A percentile compares a stretch with the other conserved stretches of the same genome.
Evolutionary conservation across 1,139 yeast genomes (phyloP).

Genomic region (Yarrowia galli): DNA sequence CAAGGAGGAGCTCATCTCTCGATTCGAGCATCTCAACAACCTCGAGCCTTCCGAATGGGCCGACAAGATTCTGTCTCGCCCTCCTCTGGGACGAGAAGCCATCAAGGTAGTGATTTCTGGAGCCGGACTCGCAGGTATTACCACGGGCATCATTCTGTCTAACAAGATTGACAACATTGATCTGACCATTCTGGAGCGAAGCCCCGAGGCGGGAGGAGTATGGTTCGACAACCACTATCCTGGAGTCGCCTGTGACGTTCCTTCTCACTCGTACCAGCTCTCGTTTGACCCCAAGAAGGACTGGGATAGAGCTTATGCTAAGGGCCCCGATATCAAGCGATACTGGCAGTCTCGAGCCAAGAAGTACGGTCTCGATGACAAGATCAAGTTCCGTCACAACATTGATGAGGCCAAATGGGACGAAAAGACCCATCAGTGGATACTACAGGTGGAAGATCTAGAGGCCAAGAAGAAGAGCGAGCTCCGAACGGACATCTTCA

Average conservation of each 20-base stretch:
- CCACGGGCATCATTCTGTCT: slow-evolving; percentile 42
- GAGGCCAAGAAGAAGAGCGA: slow-evolving; percentile 37
- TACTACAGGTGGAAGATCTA: slow-evolving; percentile 46
- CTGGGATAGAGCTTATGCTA: slow-evolving; percentile 54
- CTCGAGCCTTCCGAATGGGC: slow-evolving; percentile 35
- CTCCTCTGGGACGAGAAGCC: slow-evolving; percentile 16
- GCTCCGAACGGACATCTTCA: slow-evolving; percentile 52
- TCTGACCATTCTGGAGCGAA: slow-evolving; percentile 55
- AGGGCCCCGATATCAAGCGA: slow-evolving; percentile 59
- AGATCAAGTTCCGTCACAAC: slow-evolving; percentile 50
- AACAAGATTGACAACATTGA: slow-evolving; percentile 45
- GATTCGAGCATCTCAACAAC: slow-evolving; percentile 21
- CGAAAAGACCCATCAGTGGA: slow-evolving; percentile 52
- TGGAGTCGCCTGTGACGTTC: slow-evolving; percentile 58
- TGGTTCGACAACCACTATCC: slow-evolving; percentile 63
- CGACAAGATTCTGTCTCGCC: slow-evolving; percentile 8
- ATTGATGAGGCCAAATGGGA: slow-evolving; percentile 51
- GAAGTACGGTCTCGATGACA: slow-evolving; percentile 51
- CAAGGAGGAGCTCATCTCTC: slow-evolving; percentile 27
- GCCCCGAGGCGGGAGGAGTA: slow-evolving; percentile 59
- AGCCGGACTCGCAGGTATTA: slow-evolving; percentile 58
- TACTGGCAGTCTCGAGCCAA: slow-evolving; percentile 55
- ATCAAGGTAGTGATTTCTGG: slow-evolving; percentile 54
- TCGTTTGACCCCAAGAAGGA: slow-evolving; percentile 50
- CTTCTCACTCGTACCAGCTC: slow-evolving; percentile 60